Conservation (phyloP, 2,329 filamentous ascomycete species). For the Blumeria graminis region DNA sequence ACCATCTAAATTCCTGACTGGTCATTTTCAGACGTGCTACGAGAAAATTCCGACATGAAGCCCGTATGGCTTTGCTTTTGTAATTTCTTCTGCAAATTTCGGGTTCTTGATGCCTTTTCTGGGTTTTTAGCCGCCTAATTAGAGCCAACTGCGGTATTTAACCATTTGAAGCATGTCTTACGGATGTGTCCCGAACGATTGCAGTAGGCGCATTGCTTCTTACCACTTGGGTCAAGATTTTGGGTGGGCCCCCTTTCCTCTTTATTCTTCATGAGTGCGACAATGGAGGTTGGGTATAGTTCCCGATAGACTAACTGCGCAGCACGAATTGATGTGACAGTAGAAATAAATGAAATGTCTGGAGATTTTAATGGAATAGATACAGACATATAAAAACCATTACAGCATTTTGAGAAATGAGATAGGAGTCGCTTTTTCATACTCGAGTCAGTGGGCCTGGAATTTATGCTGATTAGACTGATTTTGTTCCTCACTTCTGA, state of each 20-base stretch:
- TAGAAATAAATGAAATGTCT: background rate
- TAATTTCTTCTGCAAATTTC: background rate
- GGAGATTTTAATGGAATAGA: background rate
- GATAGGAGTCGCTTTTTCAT: background rate
- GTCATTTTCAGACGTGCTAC: background rate
- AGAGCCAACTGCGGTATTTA: background rate
- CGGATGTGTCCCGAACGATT: too few relatives aligned
- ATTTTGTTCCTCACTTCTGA: background rate
- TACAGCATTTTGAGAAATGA: background rate
- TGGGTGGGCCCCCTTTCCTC: too few relatives aligned
- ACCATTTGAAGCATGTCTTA: background rate
- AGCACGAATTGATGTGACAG: background rate
- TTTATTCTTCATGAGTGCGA: background rate
- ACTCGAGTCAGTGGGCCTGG: background rate
- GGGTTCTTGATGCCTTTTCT: background rate
- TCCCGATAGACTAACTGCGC: background rate
- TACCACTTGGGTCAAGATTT: too few relatives aligned
- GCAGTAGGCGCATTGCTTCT: background rate
- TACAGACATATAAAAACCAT: background rate
- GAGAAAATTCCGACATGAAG: background rate
- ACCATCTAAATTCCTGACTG: background rate
- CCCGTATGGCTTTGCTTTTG: background rate
- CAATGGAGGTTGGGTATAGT: background rate
- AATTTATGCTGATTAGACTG: background rate
- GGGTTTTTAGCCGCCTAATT: background rate